These are phyloP conservation scores for Umbelopsis sp. DNA, from an alignment of 192 early-diverging fungal genomes.

Conservation along the genomic window DNA sequence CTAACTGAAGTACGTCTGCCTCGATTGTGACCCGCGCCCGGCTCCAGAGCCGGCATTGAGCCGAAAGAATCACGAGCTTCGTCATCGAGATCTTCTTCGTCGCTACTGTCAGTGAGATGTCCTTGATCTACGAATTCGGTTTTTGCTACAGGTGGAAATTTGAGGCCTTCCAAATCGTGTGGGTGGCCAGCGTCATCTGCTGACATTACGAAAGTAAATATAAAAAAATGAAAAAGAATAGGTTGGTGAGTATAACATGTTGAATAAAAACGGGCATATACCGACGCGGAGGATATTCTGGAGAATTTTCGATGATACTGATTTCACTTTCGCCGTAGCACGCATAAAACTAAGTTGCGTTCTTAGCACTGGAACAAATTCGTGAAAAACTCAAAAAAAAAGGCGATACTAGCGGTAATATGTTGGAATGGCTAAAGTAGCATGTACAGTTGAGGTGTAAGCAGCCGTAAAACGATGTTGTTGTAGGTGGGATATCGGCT, in stretches of 20 bases:
- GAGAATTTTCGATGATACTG: not conserved
- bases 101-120: constrained; percentile 24
- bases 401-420: too few species aligned
- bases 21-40: constrained; percentile 73
- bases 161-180: constrained; percentile 2
- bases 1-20: constrained; percentile 93
- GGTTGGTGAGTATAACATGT: not conserved
- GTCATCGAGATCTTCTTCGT: constrained; percentile 53
- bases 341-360: too few species aligned
- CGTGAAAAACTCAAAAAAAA: too few species aligned
- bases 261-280: not conserved
- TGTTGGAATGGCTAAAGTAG: too few species aligned
- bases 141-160: constrained; percentile 13
- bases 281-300: constrained; percentile 16
- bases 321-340: too few species aligned
- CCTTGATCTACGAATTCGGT: not conserved
- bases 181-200: constrained; percentile 13
- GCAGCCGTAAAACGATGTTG: too few species aligned
- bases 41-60: constrained; percentile 34
- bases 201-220: constrained; percentile 1
- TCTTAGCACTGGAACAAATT: too few species aligned
- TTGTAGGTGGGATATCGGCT: too few species aligned
- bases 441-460: too few species aligned
- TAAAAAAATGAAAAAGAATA: not conserved
- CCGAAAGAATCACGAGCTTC: constrained; percentile 68